These are phyloP conservation scores for Neoarthrinium moseri DNA, from an alignment of 2,329 filamentous ascomycete species.

Conservation along the genomic window DNA sequence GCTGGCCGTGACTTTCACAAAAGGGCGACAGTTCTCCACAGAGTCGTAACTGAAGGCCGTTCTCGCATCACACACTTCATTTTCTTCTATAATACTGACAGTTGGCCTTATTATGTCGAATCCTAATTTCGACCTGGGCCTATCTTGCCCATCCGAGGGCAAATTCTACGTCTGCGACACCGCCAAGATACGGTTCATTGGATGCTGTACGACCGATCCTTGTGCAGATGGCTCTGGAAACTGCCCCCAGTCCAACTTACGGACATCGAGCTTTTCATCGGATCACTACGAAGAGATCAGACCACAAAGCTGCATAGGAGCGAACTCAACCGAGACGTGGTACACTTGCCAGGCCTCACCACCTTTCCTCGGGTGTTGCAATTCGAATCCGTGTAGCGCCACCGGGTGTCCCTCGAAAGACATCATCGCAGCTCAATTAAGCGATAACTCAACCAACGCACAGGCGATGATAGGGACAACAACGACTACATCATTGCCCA, in stretches of 20 bases:
- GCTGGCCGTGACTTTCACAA: too few species aligned
- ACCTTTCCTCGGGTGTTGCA: slow-evolving; percentile 36
- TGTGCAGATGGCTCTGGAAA: slow-evolving; percentile 29
- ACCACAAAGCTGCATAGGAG: slow-evolving; percentile 27
- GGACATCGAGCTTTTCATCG: slow-evolving; percentile 29
- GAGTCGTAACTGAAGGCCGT: neutral
- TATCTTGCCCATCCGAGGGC: slow-evolving; percentile 28
- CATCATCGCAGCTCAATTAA: slow-evolving; percentile 22
- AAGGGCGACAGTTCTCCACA: neutral
- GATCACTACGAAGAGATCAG: slow-evolving; percentile 28
- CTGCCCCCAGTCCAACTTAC: slow-evolving; percentile 31
- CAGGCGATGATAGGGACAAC: slow-evolving; percentile 17
- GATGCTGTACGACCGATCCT: slow-evolving; percentile 35
- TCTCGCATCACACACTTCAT: too few species aligned
- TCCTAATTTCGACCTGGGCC: slow-evolving; percentile 18
- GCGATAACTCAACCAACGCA: slow-evolving; percentile 13
- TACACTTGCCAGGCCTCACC: slow-evolving; percentile 28
- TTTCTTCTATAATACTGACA: too few species aligned
- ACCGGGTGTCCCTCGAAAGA: slow-evolving; percentile 26
- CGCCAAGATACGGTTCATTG: slow-evolving; percentile 32
- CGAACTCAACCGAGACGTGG: slow-evolving; percentile 22
- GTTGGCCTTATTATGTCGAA: slow-evolving; percentile 14
- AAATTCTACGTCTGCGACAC: slow-evolving; percentile 31
- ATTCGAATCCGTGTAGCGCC: slow-evolving; percentile 27
- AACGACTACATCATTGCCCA: slow-evolving; percentile 1